Evolutionary conservation across 1,139 yeast genomes (phyloP), one percentile per base, ranked within the genome.

Genomic region (Hemisphaericaspora xylofermentans): DNA sequence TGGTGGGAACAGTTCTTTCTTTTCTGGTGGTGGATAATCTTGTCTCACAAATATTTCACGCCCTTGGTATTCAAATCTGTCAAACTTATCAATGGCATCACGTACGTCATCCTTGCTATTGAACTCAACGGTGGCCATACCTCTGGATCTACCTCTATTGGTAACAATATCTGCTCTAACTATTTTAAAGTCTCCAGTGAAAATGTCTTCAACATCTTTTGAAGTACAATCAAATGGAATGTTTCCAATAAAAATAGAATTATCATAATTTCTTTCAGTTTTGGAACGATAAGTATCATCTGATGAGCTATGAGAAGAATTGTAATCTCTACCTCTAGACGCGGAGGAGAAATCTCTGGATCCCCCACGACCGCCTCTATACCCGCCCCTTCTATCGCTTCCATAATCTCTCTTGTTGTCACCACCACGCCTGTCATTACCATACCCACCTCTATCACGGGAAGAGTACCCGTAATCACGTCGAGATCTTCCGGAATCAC

Each of bases 61-160:
- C 13, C 93, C 96, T 58, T 74, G 69, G 50, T 84, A 78, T 38
- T 71, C 75, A 26, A 78, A 72, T 57, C 86, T 85, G 63, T 88
- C 86, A 56, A 76, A 83, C 51, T 79, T 74, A 41, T 71, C 68
- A 50, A 93, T 88, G 18, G 98, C 98, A 29, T 69, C 74, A 42
- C 74, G 76, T 2, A 91, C 98, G 44, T 82, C 88, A 17, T 78
- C 83, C 43, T 75, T 71, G 40, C 72, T 71, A 12, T 81, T 71
- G 57, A 85, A 93, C 62, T 93, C 98, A 31, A 93, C 97, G 15
- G 96, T 88, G 39, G 91, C 94, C 93, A 84, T 85, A 49, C 98
- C 91, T 68, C 94, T 73, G 62, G 91, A 84, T 55, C 88, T 87
- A 42, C 95, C 95, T 51, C 84, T 78, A 43, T 78, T 75, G n/a